Percentiles rank a stretch among this genome's conserved stretches.
phyloP scores from a whole-genome alignment of 2,329 filamentous ascomycete genomes.

The Zymoseptoria tritici region DNA sequence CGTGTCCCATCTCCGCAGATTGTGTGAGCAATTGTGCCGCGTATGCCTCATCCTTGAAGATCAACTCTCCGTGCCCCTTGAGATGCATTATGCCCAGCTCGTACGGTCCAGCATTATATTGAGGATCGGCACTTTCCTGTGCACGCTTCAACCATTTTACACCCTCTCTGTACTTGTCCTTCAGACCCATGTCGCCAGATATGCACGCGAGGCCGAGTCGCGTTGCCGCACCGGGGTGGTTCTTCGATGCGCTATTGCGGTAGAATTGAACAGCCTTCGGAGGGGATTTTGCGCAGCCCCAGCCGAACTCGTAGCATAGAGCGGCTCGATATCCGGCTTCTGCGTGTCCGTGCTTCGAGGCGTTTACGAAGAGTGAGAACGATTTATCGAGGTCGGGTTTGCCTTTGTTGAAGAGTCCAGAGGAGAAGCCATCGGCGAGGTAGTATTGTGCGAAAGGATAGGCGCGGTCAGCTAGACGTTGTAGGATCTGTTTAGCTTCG shows the following conservation, averaged over 20 bases:
- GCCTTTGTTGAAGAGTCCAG: constrained; percentile 89
- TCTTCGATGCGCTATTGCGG: constrained; percentile 81
- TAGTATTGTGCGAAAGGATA: constrained; percentile 99
- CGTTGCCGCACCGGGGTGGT: constrained; percentile 90
- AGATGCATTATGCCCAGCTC: constrained; percentile 85
- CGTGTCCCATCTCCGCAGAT: constrained; percentile 82
- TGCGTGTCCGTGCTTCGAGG: constrained; percentile 93
- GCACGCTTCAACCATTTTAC: constrained; percentile 95
- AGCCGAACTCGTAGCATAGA: constrained; percentile 95
- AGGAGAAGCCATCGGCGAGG: constrained; percentile 86
- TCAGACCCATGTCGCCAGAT: constrained; percentile 73
- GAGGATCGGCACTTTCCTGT: constrained; percentile 76
- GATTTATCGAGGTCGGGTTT: constrained; percentile 87
- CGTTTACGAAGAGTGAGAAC: constrained; percentile 85
- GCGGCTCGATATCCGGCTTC: constrained; percentile 91
- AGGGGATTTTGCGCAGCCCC: constrained; percentile 85
- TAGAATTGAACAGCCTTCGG: constrained; percentile 92
- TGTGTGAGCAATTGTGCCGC: constrained; percentile 91
- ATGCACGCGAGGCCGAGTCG: constrained; percentile 86
- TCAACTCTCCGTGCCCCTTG: constrained; percentile 85
- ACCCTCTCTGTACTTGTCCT: constrained; percentile 77
- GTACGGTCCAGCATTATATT: constrained; percentile 90
- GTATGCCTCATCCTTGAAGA: constrained; percentile 85
- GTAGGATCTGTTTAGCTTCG: constrained; percentile 83
- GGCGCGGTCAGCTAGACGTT: constrained; percentile 74